These are phyloP conservation scores for Tetrapisispora arboricola DNA, from an alignment of 805 yeast species.

Conservation along the genomic window DNA sequence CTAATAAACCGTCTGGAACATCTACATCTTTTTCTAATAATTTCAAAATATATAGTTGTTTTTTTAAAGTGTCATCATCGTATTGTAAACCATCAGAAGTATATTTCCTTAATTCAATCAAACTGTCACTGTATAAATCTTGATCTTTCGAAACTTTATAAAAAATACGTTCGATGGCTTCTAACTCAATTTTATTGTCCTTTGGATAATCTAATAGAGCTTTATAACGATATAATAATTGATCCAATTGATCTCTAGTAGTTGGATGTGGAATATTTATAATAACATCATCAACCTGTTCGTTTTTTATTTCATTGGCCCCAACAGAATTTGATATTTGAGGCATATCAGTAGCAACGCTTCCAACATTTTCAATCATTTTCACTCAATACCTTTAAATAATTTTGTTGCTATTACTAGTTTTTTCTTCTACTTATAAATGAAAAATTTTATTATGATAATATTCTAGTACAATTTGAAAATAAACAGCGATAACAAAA, in stretches of 20 bases:
- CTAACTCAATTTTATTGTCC: conserved; percentile 30
- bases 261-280: conserved; percentile 21
- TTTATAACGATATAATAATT: conserved; percentile 25
- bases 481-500: too few relatives aligned
- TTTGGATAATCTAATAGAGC: conserved; percentile 20
- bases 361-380: conserved; percentile 1
- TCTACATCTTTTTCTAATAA: conserved; percentile 55
- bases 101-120: conserved; percentile 22
- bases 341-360: not conserved
- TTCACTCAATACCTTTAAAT: not conserved
- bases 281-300: not conserved
- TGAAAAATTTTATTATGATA: too few relatives aligned
- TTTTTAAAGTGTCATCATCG: conserved; percentile 38
- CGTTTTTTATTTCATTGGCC: not conserved
- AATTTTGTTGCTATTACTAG: too few relatives aligned
- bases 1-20: conserved; percentile 46
- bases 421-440: not conserved
- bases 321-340: not conserved
- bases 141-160: conserved; percentile 34
- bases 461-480: too few relatives aligned
- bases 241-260: conserved; percentile 21
- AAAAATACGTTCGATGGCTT: conserved; percentile 36
- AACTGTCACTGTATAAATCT: conserved; percentile 26
- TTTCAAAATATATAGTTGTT: conserved; percentile 57
- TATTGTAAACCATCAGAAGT: conserved; percentile 23